A percentile compares a stretch with the other conserved stretches of the same genome.
Conservation (phyloP, 1,284 basidiomycete genomes). For the Retiboletus flavoniger region DNA sequence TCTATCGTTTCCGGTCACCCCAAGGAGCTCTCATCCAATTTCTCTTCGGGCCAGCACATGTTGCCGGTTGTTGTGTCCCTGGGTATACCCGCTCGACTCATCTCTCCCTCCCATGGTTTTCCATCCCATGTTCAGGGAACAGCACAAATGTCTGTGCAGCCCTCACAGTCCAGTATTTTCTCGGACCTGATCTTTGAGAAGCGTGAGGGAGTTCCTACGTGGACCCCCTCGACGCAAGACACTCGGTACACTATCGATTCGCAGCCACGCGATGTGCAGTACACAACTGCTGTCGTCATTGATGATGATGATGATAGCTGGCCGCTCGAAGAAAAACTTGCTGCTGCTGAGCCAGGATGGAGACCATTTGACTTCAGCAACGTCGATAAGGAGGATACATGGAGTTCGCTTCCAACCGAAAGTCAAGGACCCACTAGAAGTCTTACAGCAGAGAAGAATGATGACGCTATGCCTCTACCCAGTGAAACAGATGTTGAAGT, state of each 20-base stretch:
- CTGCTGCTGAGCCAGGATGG: constrained; percentile 52
- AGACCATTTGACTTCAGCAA: constrained; percentile 45
- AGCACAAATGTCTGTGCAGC: constrained; percentile 47
- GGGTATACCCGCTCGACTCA: constrained; percentile 41
- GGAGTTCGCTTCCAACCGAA: constrained; percentile 64
- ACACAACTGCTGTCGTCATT: constrained; percentile 44
- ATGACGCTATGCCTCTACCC: constrained; percentile 12
- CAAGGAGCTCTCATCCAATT: constrained; percentile 32
- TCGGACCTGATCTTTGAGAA: constrained; percentile 54
- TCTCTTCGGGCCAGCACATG: constrained; percentile 39
- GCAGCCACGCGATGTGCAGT: constrained; percentile 33
- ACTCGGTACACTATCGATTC: constrained; percentile 47
- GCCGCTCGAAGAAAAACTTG: constrained; percentile 64
- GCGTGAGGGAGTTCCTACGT: constrained; percentile 44
- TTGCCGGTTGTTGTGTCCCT: constrained; percentile 45
- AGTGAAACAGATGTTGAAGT: constrained; percentile 9
- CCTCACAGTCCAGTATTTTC: constrained; percentile 50
- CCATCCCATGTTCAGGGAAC: constrained; percentile 18
- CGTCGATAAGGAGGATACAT: constrained; percentile 60
- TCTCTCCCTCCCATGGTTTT: constrained; percentile 30
- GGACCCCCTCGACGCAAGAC: constrained; percentile 62
- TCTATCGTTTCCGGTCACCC: constrained; percentile 21
- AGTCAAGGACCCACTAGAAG: constrained; percentile 41
- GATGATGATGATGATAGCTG: constrained; percentile 69
- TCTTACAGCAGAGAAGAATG: constrained; percentile 18